Percentiles rank a stretch among this genome's conserved stretches.
Evolutionary conservation across 345 rosid species (phyloP).

Genomic region (Eutrema heterophyllum): DNA sequence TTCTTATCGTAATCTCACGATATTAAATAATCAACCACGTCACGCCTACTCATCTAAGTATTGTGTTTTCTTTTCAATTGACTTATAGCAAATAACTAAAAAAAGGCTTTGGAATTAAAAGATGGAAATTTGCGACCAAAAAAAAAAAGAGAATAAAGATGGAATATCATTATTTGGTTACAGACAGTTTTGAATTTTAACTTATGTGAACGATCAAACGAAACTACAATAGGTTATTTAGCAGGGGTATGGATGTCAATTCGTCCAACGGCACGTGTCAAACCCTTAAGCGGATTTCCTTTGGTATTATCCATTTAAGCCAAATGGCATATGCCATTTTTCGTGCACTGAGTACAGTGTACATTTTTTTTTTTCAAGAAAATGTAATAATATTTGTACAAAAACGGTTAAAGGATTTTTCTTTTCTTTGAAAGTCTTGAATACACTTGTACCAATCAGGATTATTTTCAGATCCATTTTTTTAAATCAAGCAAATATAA

Average conservation of each 20-base stretch:
- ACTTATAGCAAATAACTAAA: neutral
- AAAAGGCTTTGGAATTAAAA: neutral
- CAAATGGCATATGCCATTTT: constrained; percentile 24
- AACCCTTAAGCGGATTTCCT: neutral
- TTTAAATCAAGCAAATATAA: neutral
- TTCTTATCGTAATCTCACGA: constrained; percentile 21
- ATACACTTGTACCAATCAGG: neutral
- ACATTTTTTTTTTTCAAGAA: neutral
- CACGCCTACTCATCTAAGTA: neutral
- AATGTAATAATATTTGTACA: neutral
- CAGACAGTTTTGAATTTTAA: neutral
- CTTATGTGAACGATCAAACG: neutral
- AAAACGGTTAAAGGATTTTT: no score
- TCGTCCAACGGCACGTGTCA: neutral
- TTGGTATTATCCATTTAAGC: constrained; percentile 23
- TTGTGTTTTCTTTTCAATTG: neutral
- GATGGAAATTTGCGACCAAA: neutral
- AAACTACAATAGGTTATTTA: neutral
- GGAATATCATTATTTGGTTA: neutral
- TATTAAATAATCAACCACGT: neutral
- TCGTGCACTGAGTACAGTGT: constrained; percentile 1
- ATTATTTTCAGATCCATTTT: neutral
- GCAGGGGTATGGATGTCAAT: constrained; percentile 6
- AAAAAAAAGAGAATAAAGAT: neutral
- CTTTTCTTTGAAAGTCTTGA: neutral